phyloP scores from a whole-genome alignment of 2,329 filamentous ascomycete genomes.

The Aspergillus texensis region DNA sequence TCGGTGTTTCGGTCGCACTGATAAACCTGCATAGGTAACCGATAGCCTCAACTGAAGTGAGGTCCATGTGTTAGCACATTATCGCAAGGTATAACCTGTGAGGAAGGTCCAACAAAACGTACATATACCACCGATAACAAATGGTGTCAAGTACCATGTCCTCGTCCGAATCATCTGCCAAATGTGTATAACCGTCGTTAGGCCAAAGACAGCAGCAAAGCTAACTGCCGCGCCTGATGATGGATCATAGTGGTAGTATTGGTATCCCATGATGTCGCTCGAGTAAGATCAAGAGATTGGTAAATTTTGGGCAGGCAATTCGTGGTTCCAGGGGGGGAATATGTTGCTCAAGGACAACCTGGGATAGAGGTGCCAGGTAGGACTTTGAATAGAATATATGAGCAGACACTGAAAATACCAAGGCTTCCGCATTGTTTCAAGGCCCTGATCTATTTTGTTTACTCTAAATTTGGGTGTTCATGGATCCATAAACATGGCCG shows the following conservation, averaged over 20 bases:
- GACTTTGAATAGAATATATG: neutral
- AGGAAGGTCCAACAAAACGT: constrained; percentile 10
- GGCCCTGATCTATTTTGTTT: neutral
- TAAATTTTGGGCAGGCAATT: neutral
- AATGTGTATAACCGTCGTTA: constrained; percentile 23
- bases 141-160: constrained; percentile 33
- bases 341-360: neutral
- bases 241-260: constrained; percentile 8
- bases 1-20: neutral
- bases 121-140: constrained; percentile 40
- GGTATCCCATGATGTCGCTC: neutral
- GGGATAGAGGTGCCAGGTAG: neutral
- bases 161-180: constrained; percentile 29
- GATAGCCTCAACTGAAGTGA: neutral
- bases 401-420: neutral
- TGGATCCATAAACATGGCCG: neutral
- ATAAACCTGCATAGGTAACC: neutral
- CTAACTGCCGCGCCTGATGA: neutral
- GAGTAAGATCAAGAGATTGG: neutral
- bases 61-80: neutral
- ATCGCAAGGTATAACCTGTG: too few relatives aligned
- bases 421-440: neutral
- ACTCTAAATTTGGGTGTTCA: neutral
- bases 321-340: neutral
- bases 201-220: neutral